These are phyloP conservation scores for Russula vinacea DNA, from an alignment of 768 basidiomycete genomes.

Conservation along the genomic window DNA sequence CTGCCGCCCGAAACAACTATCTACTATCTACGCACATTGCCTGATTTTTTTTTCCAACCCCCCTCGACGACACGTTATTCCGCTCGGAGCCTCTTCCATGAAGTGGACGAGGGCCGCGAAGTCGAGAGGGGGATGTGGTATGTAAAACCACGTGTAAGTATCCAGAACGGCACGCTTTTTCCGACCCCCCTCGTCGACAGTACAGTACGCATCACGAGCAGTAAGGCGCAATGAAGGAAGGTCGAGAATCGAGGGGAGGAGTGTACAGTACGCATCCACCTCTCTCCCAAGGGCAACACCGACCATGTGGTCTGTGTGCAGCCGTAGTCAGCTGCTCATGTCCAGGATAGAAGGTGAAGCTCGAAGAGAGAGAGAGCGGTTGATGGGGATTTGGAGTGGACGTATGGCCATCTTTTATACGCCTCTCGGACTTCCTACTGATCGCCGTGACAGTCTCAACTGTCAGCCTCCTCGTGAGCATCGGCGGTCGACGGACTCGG, in stretches of 20 bases:
- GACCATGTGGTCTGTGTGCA: not conserved
- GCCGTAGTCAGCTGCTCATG: not conserved
- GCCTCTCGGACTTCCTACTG: not conserved
- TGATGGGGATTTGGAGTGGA: not conserved
- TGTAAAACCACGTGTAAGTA: not conserved
- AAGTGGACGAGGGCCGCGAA: no score
- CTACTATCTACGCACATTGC: not conserved
- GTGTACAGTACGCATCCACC: not conserved
- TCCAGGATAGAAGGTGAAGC: not conserved
- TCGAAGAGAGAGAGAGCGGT: not conserved
- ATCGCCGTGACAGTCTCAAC: not conserved
- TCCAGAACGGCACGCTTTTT: not conserved
- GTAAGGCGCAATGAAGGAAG: not conserved
- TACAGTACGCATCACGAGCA: not conserved
- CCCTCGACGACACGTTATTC: not conserved
- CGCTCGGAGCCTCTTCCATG: not conserved
- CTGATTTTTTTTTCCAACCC: not conserved
- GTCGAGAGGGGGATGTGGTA: not conserved
- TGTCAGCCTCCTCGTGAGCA: no score
- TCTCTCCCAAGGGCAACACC: not conserved
- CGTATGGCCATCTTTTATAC: not conserved
- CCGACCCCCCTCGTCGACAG: not conserved
- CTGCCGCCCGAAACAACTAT: conserved; percentile 1
- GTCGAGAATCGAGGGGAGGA: not conserved
- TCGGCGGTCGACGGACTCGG: no score